Evolutionary conservation across 306 rosid genomes (phyloP).

Genomic region (Mimosa bimucronata): DNA sequence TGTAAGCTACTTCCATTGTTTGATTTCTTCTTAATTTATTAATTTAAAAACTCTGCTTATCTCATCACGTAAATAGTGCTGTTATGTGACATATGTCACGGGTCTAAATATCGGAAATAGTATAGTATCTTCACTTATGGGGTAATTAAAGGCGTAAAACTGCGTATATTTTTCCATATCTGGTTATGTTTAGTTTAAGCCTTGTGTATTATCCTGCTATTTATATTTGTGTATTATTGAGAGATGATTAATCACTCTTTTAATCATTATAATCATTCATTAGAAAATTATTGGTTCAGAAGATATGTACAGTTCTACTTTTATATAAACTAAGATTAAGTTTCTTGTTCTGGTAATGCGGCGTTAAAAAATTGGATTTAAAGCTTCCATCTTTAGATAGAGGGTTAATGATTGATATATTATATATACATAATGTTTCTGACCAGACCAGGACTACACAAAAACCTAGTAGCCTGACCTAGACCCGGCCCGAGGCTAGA

Average conservation of each 20-base stretch:
- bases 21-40: neutral
- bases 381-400: conserved; percentile 7
- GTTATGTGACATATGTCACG: no score
- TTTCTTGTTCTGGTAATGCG: neutral
- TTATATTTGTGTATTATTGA: neutral
- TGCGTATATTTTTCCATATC: no score
- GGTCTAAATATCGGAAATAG: no score
- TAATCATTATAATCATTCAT: neutral
- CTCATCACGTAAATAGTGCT: neutral
- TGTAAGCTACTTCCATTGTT: neutral
- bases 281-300: neutral
- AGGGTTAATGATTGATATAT: neutral
- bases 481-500: no score
- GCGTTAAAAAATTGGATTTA: conserved; percentile 18
- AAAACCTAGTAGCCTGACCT: no score
- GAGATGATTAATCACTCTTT: neutral
- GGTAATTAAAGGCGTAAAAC: no score
- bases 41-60: neutral
- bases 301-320: neutral
- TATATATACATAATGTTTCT: no score
- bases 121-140: no score
- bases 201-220: no score
- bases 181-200: no score
- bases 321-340: neutral
- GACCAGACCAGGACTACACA: no score